Percentiles rank a stretch among this genome's conserved stretches.
phyloP scores from a whole-genome alignment of 2,329 filamentous ascomycete genomes.

The Hymenoscyphus fraxineus region DNA sequence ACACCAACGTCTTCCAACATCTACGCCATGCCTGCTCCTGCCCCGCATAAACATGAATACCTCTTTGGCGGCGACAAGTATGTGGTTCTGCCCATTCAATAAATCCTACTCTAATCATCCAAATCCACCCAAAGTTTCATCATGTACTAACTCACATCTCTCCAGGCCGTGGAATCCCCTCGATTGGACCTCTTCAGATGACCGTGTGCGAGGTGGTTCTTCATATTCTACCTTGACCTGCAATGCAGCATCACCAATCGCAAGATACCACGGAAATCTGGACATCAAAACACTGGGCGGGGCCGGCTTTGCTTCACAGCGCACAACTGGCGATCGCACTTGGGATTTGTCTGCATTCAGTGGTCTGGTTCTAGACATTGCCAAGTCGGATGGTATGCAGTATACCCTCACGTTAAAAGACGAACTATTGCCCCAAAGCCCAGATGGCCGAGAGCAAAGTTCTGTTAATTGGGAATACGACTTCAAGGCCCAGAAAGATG shows the following conservation, averaged over 20 bases:
- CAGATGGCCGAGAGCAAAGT: conserved; percentile 67
- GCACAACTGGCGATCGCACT: conserved; percentile 51
- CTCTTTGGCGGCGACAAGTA: conserved; percentile 31
- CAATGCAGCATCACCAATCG: conserved; percentile 35
- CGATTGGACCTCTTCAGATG: conserved; percentile 68
- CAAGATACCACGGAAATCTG: conserved; percentile 61
- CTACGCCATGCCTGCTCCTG: background rate
- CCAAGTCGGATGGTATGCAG: conserved; percentile 55
- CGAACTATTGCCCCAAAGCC: conserved; percentile 51
- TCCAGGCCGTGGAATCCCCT: conserved; percentile 53
- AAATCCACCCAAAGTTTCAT: background rate
- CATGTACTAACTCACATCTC: conserved; percentile 5
- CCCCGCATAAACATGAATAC: background rate
- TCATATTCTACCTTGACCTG: conserved; percentile 53
- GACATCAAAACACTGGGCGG: conserved; percentile 74
- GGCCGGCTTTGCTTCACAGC: conserved; percentile 78
- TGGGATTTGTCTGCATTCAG: conserved; percentile 64
- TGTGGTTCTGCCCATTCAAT: conserved; percentile 8
- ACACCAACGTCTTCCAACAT: background rate
- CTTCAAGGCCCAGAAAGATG: conserved; percentile 45
- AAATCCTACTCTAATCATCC: background rate
- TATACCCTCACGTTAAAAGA: conserved; percentile 78
- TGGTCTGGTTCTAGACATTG: conserved; percentile 55
- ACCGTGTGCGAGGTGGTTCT: conserved; percentile 71
- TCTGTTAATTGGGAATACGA: conserved; percentile 72